Evolutionary conservation across 23 red algal species (phyloP), one percentile per base, ranked within the genome.

Genomic region (Gracilaria vermiculophylla): DNA sequence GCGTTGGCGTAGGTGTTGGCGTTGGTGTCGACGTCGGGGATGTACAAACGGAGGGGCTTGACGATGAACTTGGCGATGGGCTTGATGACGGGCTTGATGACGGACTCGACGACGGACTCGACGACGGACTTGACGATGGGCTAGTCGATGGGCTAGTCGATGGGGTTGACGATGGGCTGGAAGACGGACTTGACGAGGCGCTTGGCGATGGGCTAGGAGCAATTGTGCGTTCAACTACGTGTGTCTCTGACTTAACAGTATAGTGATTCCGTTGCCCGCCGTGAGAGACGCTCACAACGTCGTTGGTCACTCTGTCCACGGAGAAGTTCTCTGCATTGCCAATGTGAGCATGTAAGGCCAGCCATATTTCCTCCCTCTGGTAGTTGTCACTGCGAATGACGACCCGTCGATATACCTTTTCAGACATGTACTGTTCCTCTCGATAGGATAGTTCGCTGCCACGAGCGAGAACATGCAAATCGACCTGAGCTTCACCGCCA

Each of bases 391-490:
- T 88, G 25, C 58, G 66, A 19, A 88, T 36, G n/a, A 88, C 54
- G 32, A 88, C 32, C n/a, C 84, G 69, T n/a, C 14, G 35, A 36
- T 88, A 69, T 15, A 13, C 12, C 48, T 34, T 83, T 9, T 88
- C 84, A 28, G 76, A 79, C 53, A 60, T 58, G 57, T 73, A 76
- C 39, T 76, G 44, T 48, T 88, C 84, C 45, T 25, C 58, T 6
- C 69, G 47, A 42, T 53, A 88, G 9, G 66, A 61, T 33, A 88
- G 1, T 52, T 41, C 32, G n/a, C 58, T 13, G 8, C 69, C 69
- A 25, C 19, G n/a, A 5, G 84, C 48, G 25, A 77, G 21, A 1
- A 88, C 84, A 17, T 77, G 69, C 37, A 88, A 37, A 23, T 88
- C 84, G 20, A 77, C 69, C 34, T 78, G 69, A 20, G 37, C 61